Evolutionary conservation across 371 early-diverging fungal species (phyloP).

Genomic region (Syncephalastrum contaminatum): DNA sequence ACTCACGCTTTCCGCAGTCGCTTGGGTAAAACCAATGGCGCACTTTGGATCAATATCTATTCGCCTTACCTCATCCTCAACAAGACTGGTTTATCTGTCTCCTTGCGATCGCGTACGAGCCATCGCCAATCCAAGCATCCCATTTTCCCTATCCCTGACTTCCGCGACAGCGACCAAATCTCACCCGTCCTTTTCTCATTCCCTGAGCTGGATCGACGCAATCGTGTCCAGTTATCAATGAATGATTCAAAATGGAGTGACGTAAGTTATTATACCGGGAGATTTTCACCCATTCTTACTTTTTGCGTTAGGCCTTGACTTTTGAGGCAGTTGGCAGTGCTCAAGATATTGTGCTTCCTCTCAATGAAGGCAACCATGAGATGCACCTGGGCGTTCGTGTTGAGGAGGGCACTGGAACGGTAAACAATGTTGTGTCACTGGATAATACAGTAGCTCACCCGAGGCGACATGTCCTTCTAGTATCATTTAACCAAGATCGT

Average conservation of each 20-base stretch:
- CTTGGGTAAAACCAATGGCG: slow-evolving; percentile 19
- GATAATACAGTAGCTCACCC: background rate
- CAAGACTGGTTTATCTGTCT: slow-evolving; percentile 65
- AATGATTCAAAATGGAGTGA: slow-evolving; percentile 75
- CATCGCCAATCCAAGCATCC: slow-evolving; percentile 20
- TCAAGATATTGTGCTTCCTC: slow-evolving; percentile 58
- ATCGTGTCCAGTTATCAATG: slow-evolving; percentile 69
- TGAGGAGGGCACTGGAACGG: slow-evolving; percentile 63
- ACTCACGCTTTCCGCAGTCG: slow-evolving; percentile 11
- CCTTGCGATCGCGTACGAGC: slow-evolving; percentile 20
- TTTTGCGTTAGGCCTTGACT: slow-evolving; percentile 57
- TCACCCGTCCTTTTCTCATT: slow-evolving; percentile 82
- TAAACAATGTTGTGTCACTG: slow-evolving; percentile 13
- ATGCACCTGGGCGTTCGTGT: slow-evolving; percentile 71
- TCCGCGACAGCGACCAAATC: slow-evolving; percentile 22
- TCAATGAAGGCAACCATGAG: slow-evolving; percentile 27
- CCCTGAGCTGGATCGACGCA: slow-evolving; percentile 67
- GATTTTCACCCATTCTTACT: background rate
- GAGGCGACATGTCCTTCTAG: slow-evolving; percentile 14
- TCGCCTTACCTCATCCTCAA: slow-evolving; percentile 71
- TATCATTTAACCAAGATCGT: slow-evolving; percentile 70
- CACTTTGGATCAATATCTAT: slow-evolving; percentile 33
- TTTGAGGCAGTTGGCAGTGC: slow-evolving; percentile 84
- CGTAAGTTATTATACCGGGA: slow-evolving; percentile 14
- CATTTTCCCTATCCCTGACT: slow-evolving; percentile 18